Evolutionary conservation across 164 flowering plant species (phyloP).

Genomic region (Euptelea pleiosperma): DNA sequence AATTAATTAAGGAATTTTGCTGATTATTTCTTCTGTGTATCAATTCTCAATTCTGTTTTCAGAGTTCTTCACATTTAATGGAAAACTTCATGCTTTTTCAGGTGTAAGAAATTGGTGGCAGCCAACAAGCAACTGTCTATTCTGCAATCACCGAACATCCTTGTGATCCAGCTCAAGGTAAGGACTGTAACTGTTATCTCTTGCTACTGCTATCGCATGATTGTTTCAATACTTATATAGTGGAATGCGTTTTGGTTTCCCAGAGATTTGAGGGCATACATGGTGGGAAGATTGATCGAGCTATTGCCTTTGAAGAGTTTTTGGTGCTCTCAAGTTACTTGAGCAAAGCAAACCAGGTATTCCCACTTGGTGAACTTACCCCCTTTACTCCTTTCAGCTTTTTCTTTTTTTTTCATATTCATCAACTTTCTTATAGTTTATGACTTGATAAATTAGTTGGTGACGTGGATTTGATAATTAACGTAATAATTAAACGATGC

Average conservation of each 20-base stretch:
- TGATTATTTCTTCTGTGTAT: too few species aligned
- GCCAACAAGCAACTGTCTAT: conserved; percentile 96
- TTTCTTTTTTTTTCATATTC: background rate
- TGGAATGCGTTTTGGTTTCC: conserved; percentile 5
- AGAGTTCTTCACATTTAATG: too few species aligned
- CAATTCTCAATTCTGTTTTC: too few species aligned
- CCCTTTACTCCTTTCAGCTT: background rate
- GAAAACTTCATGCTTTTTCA: conserved; percentile 41
- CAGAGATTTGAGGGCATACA: conserved; percentile 90
- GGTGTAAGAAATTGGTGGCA: conserved; percentile 82
- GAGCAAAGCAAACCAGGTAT: conserved; percentile 82
- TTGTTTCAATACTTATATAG: background rate
- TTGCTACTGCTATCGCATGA: background rate
- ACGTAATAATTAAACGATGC: too few species aligned
- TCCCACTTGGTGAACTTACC: conserved; percentile 9
- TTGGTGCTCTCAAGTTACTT: conserved; percentile 79
- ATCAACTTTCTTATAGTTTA: too few species aligned
- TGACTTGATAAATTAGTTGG: too few species aligned
- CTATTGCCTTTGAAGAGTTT: conserved; percentile 77
- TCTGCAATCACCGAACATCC: conserved; percentile 84
- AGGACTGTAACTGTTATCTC: background rate
- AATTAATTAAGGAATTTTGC: conserved; percentile 12
- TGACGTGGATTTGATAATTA: too few species aligned
- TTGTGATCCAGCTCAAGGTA: conserved; percentile 96
- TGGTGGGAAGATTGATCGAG: conserved; percentile 83